Conservation (phyloP, 116 monocot species). For the Zostera marina region DNA sequence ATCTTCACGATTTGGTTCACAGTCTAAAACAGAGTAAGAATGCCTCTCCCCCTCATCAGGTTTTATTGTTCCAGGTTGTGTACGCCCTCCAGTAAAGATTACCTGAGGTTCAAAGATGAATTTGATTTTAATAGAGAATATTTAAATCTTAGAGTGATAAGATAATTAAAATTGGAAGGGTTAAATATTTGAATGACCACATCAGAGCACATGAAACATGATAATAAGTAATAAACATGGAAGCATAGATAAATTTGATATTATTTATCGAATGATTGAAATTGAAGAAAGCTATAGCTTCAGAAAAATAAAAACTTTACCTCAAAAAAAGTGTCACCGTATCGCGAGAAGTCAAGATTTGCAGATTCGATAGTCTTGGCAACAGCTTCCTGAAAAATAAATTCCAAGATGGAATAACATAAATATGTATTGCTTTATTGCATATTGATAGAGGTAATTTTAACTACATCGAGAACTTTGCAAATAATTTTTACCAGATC, state of each 20-base stretch:
- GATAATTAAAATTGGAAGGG: too few species aligned
- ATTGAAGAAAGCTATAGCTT: too few species aligned
- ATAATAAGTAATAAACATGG: too few species aligned
- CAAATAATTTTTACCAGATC: slow-evolving; percentile 46
- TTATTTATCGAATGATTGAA: too few species aligned
- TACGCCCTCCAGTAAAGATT: slow-evolving; percentile 88
- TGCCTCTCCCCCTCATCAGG: slow-evolving; percentile 90
- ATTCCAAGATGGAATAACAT: background rate
- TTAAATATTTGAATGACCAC: too few species aligned
- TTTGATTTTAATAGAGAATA: background rate
- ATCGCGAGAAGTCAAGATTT: slow-evolving; percentile 89
- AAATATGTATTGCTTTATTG: background rate
- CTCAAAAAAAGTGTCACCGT: slow-evolving; percentile 99
- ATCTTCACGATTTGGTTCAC: slow-evolving; percentile 71
- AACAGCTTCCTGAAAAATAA: slow-evolving; percentile 58
- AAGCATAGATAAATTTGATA: too few species aligned
- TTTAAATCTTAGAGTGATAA: too few species aligned
- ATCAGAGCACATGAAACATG: too few species aligned
- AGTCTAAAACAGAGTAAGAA: slow-evolving; percentile 60
- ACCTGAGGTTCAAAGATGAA: slow-evolving; percentile 31
- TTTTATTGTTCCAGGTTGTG: slow-evolving; percentile 93
- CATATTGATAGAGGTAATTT: background rate
- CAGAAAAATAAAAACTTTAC: slow-evolving; percentile 13
- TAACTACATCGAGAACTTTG: background rate
- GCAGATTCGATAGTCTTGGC: slow-evolving; percentile 96